Evolutionary conservation across 441 rosid genomes (phyloP).

Genomic region (Manihot esculenta): DNA sequence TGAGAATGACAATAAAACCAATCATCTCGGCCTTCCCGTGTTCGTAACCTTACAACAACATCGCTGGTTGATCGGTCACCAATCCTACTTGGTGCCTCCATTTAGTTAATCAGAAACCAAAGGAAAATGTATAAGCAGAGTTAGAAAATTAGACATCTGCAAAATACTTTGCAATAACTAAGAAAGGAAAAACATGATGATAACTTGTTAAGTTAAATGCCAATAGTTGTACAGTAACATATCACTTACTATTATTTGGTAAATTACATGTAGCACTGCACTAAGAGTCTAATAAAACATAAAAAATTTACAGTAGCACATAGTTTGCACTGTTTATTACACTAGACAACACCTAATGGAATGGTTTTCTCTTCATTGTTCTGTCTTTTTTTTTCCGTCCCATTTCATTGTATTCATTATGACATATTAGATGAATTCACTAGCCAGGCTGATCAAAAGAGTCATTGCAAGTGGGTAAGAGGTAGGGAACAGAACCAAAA

Average conservation of each 20-base stretch:
- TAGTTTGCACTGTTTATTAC: no score
- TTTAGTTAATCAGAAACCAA: conserved; percentile 38
- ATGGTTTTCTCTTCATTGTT: neutral
- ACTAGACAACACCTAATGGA: neutral
- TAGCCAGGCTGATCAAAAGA: neutral
- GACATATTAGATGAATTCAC: neutral
- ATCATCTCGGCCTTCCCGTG: conserved; percentile 79
- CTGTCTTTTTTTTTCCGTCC: neutral
- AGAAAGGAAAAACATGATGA: neutral
- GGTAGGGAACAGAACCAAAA: neutral
- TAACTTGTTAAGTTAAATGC: neutral
- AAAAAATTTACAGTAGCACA: neutral
- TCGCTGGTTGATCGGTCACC: conserved; percentile 86
- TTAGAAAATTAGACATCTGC: neutral
- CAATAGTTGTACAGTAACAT: neutral
- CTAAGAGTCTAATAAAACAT: neutral
- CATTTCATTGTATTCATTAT: neutral
- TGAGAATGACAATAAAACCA: conserved; percentile 86
- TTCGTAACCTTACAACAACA: conserved; percentile 80
- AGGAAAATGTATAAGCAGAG: neutral
- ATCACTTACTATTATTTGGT: neutral
- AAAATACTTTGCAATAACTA: no score
- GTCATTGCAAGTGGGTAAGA: neutral
- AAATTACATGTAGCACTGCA: neutral
- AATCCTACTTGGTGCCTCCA: conserved; percentile 48